phyloP scores from a whole-genome alignment of 441 rosid genomes.

The Gossypium schwendimanii region DNA sequence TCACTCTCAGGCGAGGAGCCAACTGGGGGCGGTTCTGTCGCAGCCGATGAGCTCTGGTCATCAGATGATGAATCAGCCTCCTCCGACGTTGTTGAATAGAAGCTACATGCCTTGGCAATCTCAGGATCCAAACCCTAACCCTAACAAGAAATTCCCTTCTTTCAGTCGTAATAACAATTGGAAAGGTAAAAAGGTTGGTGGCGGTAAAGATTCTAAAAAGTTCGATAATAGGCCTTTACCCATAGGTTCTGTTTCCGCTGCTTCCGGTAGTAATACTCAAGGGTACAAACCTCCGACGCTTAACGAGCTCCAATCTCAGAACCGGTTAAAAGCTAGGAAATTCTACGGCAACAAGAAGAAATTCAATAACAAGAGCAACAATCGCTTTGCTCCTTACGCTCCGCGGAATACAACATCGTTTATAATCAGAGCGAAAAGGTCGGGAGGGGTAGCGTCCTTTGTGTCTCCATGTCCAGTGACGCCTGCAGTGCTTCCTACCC shows the following conservation, averaged over 20 bases:
- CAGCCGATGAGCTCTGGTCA: conserved; percentile 24
- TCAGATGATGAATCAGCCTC: conserved; percentile 36
- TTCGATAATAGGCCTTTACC: conserved; percentile 24
- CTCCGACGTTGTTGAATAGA: conserved; percentile 33
- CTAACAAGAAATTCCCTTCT: conserved; percentile 34
- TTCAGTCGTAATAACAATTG: conserved; percentile 52
- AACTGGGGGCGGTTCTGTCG: conserved; percentile 30
- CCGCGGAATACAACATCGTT: conserved; percentile 87
- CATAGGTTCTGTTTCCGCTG: conserved; percentile 10
- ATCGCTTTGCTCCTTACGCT: conserved; percentile 73
- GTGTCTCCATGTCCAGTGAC: conserved; percentile 91
- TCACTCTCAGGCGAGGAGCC: conserved; percentile 41
- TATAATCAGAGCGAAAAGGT: conserved; percentile 74
- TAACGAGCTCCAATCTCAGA: conserved; percentile 72
- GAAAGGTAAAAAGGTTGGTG: conserved; percentile 63
- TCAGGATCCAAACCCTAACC: conserved; percentile 35
- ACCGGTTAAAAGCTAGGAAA: conserved; percentile 62
- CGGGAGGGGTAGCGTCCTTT: conserved; percentile 86
- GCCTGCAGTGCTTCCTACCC: conserved; percentile 79
- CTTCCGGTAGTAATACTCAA: conserved; percentile 22
- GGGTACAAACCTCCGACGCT: conserved; percentile 76
- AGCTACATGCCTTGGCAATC: conserved; percentile 41
- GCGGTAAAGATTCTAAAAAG: conserved; percentile 33
- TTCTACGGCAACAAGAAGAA: conserved; percentile 45
- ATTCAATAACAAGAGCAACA: conserved; percentile 47